phyloP scores from a whole-genome alignment of 169 alveolate species.

The Plasmodium gonderi region DNA sequence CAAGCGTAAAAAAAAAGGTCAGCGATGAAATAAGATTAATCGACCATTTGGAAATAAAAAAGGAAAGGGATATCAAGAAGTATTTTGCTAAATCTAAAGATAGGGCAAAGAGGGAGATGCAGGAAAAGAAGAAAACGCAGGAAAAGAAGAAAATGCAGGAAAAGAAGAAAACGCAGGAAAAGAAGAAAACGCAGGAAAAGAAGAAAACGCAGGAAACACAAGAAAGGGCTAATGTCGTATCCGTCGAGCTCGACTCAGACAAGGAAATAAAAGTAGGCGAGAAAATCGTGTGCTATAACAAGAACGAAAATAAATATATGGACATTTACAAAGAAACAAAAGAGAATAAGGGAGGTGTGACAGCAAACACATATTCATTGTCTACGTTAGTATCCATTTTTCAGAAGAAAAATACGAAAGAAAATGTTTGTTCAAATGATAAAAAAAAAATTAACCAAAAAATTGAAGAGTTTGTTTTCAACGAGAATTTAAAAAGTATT shows the following conservation, averaged over 20 bases:
- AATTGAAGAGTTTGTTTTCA: slow-evolving; percentile 60
- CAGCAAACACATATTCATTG: neutral
- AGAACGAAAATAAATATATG: neutral
- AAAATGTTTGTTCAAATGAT: neutral
- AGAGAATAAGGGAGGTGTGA: neutral
- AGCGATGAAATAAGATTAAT: neutral
- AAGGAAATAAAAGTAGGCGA: neutral
- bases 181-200: too few species aligned
- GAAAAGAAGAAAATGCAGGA: too few species aligned
- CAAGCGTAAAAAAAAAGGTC: neutral
- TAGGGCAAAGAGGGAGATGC: too few species aligned
- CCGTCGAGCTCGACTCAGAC: too few species aligned
- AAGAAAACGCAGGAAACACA: too few species aligned
- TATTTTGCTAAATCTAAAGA: too few species aligned
- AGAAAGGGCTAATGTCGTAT: too few species aligned
- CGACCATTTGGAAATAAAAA: neutral
- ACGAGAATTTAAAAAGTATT: slow-evolving; percentile 48
- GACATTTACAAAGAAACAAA: neutral
- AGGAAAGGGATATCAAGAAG: neutral
- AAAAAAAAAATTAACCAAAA: slow-evolving; percentile 1
- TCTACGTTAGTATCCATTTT: neutral
- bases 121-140: too few species aligned
- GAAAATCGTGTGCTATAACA: neutral
- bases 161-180: too few species aligned
- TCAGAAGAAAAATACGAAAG: neutral